Evolutionary conservation across 306 rosid genomes (phyloP), one percentile per base, ranked within the genome.

Genomic region (Clitoria ternatea): DNA sequence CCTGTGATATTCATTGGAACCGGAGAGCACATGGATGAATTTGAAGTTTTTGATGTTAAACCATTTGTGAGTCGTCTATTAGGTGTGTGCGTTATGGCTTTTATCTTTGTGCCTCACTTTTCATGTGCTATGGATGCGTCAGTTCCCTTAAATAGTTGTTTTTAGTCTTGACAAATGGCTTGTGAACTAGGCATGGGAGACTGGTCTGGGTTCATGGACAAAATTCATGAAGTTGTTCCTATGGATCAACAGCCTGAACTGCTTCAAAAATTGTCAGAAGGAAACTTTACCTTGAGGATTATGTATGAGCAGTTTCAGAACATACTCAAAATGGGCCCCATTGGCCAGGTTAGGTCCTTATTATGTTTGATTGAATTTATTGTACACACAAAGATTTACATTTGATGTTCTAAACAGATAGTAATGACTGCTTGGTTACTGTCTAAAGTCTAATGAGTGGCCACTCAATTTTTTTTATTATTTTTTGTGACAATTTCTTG

Each of bases 181-280:
- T 72, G 69, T 61, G 43, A 36, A 33, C 49, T 78, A 75, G 97
- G 96, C 49, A 89, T 89, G 97, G 96, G 97, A 69, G 96, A 92
- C 73, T 82, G 78, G 88, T 85, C 94, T 73, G 97, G 97, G 37
- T 79, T 89, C 77, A 83, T 84, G 92, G 93, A 92, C 82, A 92
- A 92, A 81, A 87, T 89, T 80, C 90, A 84, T 7, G 97, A 92
- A 82, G 96, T 89, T 66, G 96, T 92, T 77, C 97, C 97, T 0
- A 89, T 85, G 94, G 97, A 92, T 80, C 92, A 89, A 70, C 96
- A 88, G 69, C 92, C 96, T 14, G 91, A 91, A 74, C 96, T 91
- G 49, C 78, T 91, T 40, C 92, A 91, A 78, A 91, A 86, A 86
- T 85, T 91, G 43, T 82, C 89, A 48, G 97, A 86, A 85, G 96